A percentile compares a stretch with the other conserved stretches of the same genome.
Evolutionary conservation across 1,139 yeast genomes (phyloP).

Genomic region (Sugiyamaella pinicola): DNA sequence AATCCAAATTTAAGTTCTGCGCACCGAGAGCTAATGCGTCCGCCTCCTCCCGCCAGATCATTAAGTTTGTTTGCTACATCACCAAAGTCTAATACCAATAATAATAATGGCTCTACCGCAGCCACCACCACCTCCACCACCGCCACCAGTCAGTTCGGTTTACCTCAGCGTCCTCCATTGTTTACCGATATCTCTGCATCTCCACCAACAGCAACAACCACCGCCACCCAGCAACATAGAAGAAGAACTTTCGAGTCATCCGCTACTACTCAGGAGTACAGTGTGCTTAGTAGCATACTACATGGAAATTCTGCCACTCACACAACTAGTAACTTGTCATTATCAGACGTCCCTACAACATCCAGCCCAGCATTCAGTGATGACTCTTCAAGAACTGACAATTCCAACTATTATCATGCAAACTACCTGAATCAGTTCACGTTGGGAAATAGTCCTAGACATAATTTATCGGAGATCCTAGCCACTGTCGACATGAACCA

Average conservation of each 20-base stretch:
- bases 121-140: background rate
- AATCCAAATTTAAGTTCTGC: background rate
- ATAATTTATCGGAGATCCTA: conserved; percentile 31
- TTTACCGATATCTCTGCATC: background rate
- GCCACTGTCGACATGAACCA: conserved; percentile 27
- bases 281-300: conserved; percentile 72
- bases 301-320: conserved; percentile 33
- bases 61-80: conserved; percentile 13
- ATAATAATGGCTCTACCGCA: too few species aligned
- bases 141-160: conserved; percentile 2
- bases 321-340: conserved; percentile 18
- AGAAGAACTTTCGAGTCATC: conserved; percentile 56
- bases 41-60: conserved; percentile 11
- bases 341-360: conserved; percentile 7
- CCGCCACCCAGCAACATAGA: conserved; percentile 11
- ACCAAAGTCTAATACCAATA: too few species aligned
- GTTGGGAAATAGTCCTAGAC: conserved; percentile 26
- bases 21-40: conserved; percentile 17
- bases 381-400: conserved; percentile 28
- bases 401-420: conserved; percentile 15
- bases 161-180: background rate
- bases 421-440: conserved; percentile 30
- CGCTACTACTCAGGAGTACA: conserved; percentile 80
- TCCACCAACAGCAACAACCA: background rate
- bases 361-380: conserved; percentile 36